Evolutionary conservation across 352 stramenopile species (phyloP).

Genomic region (Globisporangium mamillatum): DNA sequence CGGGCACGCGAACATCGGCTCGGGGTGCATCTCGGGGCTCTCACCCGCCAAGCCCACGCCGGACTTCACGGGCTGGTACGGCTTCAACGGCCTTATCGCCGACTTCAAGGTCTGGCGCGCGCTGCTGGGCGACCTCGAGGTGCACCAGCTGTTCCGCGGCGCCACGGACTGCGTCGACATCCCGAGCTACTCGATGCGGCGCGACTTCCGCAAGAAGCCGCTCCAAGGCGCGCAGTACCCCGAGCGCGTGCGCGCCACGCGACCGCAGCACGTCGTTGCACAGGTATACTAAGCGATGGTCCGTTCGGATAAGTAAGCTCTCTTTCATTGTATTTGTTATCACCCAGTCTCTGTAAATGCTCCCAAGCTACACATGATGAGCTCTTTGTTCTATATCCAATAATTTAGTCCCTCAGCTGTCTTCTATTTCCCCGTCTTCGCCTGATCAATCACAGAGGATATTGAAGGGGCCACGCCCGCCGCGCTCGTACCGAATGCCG

Average conservation of each 20-base stretch:
- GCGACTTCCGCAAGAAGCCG: constrained; percentile 26
- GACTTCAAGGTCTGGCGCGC: constrained; percentile 55
- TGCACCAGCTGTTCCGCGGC: constrained; percentile 65
- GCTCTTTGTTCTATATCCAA: neutral
- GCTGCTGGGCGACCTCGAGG: constrained; percentile 41
- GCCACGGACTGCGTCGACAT: constrained; percentile 45
- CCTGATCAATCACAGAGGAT: constrained; percentile 6
- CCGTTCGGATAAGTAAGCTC: neutral
- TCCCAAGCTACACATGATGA: neutral
- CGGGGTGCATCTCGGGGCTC: constrained; percentile 59
- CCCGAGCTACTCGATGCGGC: constrained; percentile 51
- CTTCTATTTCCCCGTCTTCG: neutral
- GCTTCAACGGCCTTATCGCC: constrained; percentile 62
- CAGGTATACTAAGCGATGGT: constrained; percentile 40
- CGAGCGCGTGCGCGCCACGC: constrained; percentile 45
- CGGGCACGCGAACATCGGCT: constrained; percentile 51
- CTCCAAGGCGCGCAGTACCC: constrained; percentile 27
- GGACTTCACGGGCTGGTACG: constrained; percentile 68
- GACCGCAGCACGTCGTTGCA: constrained; percentile 58
- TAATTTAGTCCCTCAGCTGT: constrained; percentile 3
- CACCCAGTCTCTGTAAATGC: neutral
- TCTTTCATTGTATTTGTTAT: neutral
- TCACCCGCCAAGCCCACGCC: constrained; percentile 46
- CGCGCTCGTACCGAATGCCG: constrained; percentile 17
- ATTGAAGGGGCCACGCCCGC: constrained; percentile 9